Conservation (phyloP, 192 early-diverging fungal genomes). For the Mortierella claussenii region DNA sequence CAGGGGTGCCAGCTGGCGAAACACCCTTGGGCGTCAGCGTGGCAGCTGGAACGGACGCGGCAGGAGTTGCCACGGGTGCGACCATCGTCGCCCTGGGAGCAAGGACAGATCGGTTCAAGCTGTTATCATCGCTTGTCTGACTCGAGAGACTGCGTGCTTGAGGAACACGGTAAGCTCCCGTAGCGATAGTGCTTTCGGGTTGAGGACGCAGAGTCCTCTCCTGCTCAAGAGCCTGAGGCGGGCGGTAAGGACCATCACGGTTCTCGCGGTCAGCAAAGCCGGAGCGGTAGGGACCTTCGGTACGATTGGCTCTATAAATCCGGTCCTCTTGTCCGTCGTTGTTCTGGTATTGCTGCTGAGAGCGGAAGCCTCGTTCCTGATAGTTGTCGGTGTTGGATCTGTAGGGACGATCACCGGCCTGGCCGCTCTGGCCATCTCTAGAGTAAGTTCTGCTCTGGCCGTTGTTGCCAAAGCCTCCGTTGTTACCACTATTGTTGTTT, state of each 20-base stretch:
- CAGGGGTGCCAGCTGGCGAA: conserved; percentile 33
- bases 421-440: conserved; percentile 18
- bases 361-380: conserved; percentile 37
- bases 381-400: conserved; percentile 22
- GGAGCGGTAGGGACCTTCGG: conserved; percentile 35
- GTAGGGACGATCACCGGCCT: conserved; percentile 34
- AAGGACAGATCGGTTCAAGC: conserved; percentile 38
- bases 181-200: conserved; percentile 16
- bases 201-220: conserved; percentile 15
- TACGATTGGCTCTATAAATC: conserved; percentile 42
- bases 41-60: neutral
- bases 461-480: conserved; percentile 5
- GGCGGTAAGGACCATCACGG: conserved; percentile 48
- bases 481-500: conserved; percentile 18
- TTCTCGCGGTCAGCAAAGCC: conserved; percentile 49
- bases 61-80: neutral
- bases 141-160: conserved; percentile 26
- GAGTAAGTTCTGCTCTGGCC: conserved; percentile 8
- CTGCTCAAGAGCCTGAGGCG: conserved; percentile 44
- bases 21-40: neutral
- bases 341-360: conserved; percentile 30
- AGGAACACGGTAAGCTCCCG: conserved; percentile 44
- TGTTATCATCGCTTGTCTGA: conserved; percentile 21
- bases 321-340: conserved; percentile 59
- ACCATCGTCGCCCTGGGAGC: conserved; percentile 20